A percentile compares a stretch with the other conserved stretches of the same genome.
phyloP scores from a whole-genome alignment of 2,329 filamentous ascomycete species.

The Apiospora aurea region DNA sequence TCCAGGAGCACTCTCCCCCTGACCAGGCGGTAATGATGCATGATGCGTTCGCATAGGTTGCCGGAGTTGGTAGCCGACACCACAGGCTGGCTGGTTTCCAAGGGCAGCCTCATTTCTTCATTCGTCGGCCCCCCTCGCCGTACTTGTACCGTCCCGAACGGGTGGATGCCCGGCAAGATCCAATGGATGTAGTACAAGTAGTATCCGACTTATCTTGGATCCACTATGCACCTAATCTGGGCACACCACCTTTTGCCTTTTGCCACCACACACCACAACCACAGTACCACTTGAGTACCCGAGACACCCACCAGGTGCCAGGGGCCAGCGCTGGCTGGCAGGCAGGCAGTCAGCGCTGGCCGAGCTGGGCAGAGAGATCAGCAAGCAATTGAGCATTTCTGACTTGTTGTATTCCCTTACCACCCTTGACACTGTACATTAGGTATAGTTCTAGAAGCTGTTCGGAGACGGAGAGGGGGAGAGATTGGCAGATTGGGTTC shows the following conservation, averaged over 20 bases:
- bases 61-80: too few species aligned
- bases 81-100: not conserved
- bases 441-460: slow-evolving; percentile 15
- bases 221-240: not conserved
- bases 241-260: slow-evolving; percentile 7
- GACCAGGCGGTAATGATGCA: not conserved
- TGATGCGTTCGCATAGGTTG: too few species aligned
- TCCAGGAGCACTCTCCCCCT: not conserved
- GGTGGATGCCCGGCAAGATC: not conserved
- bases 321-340: too few species aligned
- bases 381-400: not conserved
- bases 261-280: not conserved
- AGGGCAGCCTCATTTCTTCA: too few species aligned
- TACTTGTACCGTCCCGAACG: too few species aligned
- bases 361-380: not conserved
- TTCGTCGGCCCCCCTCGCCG: too few species aligned
- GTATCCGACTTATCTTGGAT: not conserved
- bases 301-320: not conserved
- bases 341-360: too few species aligned
- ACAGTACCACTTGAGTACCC: not conserved
- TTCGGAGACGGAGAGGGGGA: too few species aligned
- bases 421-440: not conserved
- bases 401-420: not conserved
- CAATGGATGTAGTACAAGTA: slow-evolving; percentile 1
- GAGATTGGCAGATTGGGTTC: not conserved